These are phyloP conservation scores for Gyrodon lividus DNA, from an alignment of 768 basidiomycete species.

Conservation along the genomic window DNA sequence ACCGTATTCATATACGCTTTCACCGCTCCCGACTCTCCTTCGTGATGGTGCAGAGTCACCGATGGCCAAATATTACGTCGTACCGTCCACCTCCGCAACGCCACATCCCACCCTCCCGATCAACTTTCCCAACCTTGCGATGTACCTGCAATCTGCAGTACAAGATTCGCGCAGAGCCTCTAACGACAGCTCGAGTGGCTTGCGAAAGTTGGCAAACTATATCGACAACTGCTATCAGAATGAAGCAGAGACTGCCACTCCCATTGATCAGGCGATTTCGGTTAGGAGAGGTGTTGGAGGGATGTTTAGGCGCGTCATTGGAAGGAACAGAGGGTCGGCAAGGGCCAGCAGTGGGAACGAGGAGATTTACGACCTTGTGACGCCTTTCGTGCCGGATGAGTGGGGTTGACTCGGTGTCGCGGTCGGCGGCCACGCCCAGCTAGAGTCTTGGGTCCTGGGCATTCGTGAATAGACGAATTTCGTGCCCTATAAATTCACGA, in stretches of 20 bases:
- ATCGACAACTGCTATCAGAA: conserved; percentile 66
- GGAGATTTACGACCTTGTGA: conserved; percentile 79
- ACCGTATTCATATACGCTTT: conserved; percentile 71
- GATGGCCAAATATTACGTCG: conserved; percentile 67
- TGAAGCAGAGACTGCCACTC: conserved; percentile 25
- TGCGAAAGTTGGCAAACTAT: conserved; percentile 68
- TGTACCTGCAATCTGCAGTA: conserved; percentile 71
- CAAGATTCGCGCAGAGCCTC: conserved; percentile 63
- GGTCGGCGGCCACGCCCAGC: neutral
- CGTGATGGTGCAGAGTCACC: conserved; percentile 61
- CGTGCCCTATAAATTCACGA: neutral
- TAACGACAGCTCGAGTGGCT: conserved; percentile 57
- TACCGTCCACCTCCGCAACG: conserved; percentile 56
- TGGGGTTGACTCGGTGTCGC: conserved; percentile 46
- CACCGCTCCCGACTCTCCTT: conserved; percentile 57
- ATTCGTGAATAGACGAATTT: neutral
- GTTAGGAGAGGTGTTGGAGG: conserved; percentile 45
- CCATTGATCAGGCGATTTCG: conserved; percentile 36
- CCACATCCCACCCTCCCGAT: conserved; percentile 75
- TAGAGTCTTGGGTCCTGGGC: neutral
- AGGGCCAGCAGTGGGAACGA: conserved; percentile 61
- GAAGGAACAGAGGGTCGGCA: conserved; percentile 44
- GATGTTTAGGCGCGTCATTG: conserved; percentile 61
- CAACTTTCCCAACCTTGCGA: conserved; percentile 69
- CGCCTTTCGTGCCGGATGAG: conserved; percentile 77